Evolutionary conservation across 495 filamentous ascomycete species (phyloP).

Genomic region (Trichoderma virens): DNA sequence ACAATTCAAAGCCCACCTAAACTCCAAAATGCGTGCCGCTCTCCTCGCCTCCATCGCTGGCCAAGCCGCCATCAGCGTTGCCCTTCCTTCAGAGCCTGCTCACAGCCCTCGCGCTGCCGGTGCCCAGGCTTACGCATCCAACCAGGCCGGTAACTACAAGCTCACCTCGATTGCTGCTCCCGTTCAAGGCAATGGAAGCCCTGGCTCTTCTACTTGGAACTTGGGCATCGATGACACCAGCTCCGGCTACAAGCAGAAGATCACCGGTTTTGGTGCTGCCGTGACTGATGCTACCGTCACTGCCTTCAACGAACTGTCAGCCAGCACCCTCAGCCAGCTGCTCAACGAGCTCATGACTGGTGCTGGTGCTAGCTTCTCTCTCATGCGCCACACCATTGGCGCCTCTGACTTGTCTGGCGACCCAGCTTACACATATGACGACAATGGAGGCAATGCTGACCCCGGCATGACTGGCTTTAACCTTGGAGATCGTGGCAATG

Average conservation of each 20-base stretch:
- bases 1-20: background rate
- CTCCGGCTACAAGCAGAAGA: slow-evolving; percentile 40
- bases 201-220: slow-evolving; percentile 39
- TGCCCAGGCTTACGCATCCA: slow-evolving; percentile 32
- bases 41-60: background rate
- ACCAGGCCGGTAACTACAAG: slow-evolving; percentile 39
- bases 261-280: slow-evolving; percentile 47
- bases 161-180: slow-evolving; percentile 34
- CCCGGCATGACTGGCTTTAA: slow-evolving; percentile 34
- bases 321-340: slow-evolving; percentile 30
- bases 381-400: slow-evolving; percentile 49
- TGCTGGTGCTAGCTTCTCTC: slow-evolving; percentile 38
- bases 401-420: slow-evolving; percentile 44
- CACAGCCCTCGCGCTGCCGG: slow-evolving; percentile 12
- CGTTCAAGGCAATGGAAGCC: slow-evolving; percentile 32
- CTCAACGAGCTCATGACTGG: slow-evolving; percentile 40
- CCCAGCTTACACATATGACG: slow-evolving; percentile 47
- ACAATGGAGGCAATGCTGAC: slow-evolving; percentile 33
- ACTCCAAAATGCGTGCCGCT: background rate
- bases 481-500: slow-evolving; percentile 40
- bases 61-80: background rate
- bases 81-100: background rate
- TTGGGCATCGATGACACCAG: slow-evolving; percentile 42
- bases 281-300: slow-evolving; percentile 50
- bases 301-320: slow-evolving; percentile 38